Base-by-base conservation (phyloP, 2,329 filamentous ascomycete species). In the Penicillium sp. region DNA sequence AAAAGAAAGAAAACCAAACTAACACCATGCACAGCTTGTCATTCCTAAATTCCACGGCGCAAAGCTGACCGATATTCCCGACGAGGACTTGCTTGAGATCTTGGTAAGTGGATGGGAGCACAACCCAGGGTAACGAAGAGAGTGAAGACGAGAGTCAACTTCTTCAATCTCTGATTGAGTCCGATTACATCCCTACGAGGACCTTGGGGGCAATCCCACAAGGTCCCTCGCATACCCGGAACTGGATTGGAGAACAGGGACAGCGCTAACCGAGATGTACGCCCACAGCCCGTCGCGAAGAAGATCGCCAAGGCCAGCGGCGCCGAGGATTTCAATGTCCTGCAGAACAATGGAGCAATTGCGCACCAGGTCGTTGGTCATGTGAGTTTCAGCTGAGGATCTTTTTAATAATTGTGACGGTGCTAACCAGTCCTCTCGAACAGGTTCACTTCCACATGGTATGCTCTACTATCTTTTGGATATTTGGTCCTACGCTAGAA, bases 371-470 rank as follows among this genome's bases (percentile, higher is more conserved):
- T 89, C 63, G 93, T 99, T 61, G 89, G 91, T 66, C 94, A 99
- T 79, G 93, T 94, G 79, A 78, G 86, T 79, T 50, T 23, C 41
- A 31, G 25, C 10, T 29, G 27, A 10, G 35, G 13, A 23, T 48
- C 15, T 31, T 7, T 51, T n/a, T 48, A 9, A 38, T 41, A 17
- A 45, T 43, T 35, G 35, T 48, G 7, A 13, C 25, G 10, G 17
- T 23, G 35, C 51, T 65, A 53, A 52, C 36, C 25, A 21, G 19
- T 25, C 17, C 25, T 57, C 25, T 53, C 31, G 27, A 35, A 50
- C 63, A 91, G 88, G 89, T 96, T 66, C 93, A 97, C 75, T 93
- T 99, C 77, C 94, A 99, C 73, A 88, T 97, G 86, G 89, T 91
- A 83, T 64, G 81, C 67, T 21, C 17, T 19, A 33, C 25, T 42